Evolutionary conservation across 345 rosid species (phyloP).

Genomic region (Brassica rapa): DNA sequence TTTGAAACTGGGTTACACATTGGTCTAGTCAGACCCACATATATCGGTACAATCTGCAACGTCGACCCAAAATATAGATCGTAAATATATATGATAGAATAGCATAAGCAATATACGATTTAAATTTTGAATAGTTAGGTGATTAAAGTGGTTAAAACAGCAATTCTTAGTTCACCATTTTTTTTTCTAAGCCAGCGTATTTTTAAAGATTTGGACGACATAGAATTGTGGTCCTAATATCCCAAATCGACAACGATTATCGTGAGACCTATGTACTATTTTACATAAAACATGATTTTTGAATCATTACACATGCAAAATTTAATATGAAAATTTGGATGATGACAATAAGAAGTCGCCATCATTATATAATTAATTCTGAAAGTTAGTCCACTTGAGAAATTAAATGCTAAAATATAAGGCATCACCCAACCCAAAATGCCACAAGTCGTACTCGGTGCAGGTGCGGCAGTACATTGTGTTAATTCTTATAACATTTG

Average conservation of each 20-base stretch:
- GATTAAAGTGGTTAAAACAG: neutral
- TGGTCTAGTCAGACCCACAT: neutral
- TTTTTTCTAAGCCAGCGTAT: neutral
- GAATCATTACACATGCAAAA: slow-evolving; percentile 21
- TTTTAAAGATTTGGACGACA: slow-evolving; percentile 6
- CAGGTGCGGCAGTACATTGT: slow-evolving; percentile 12
- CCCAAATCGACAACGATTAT: slow-evolving; percentile 11
- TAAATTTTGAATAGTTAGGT: neutral
- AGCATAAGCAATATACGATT: neutral
- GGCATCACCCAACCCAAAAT: slow-evolving; percentile 1
- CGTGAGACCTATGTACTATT: neutral
- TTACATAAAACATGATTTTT: slow-evolving; percentile 17
- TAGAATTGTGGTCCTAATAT: slow-evolving; percentile 21
- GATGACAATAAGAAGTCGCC: slow-evolving; percentile 19
- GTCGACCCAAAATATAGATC: neutral
- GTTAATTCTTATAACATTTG: neutral
- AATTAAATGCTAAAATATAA: neutral
- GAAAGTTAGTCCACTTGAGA: slow-evolving; percentile 32
- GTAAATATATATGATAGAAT: neutral
- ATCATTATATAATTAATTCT: slow-evolving; percentile 20
- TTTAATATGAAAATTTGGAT: slow-evolving; percentile 7
- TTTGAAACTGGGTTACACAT: neutral
- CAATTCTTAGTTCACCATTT: neutral
- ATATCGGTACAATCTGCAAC: neutral
- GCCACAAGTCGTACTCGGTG: slow-evolving; percentile 18